Percentiles rank a stretch among this genome's conserved stretches.
These are phyloP conservation scores for Aeschynomene evenia DNA, from an alignment of 306 rosid species.

Conservation along the genomic window DNA sequence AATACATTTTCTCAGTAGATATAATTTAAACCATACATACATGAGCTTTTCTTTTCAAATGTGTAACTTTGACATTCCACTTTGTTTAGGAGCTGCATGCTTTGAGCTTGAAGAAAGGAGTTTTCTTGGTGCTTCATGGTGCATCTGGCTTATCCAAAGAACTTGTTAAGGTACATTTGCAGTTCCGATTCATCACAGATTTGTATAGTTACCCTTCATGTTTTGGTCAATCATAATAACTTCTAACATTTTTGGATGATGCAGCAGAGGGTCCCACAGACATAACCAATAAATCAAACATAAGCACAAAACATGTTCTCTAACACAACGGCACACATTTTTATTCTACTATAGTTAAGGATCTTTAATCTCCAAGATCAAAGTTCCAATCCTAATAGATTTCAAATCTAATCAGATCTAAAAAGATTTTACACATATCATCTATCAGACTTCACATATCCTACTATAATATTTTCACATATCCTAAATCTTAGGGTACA, in stretches of 20 bases:
- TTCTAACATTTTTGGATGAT: background rate
- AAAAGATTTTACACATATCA: too few relatives aligned
- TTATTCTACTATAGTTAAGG: too few relatives aligned
- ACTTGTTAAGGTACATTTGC: constrained; percentile 65
- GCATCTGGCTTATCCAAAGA: constrained; percentile 81
- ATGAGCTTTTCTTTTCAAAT: background rate
- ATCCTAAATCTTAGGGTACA: too few relatives aligned
- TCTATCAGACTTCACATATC: too few relatives aligned
- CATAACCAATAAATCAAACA: too few relatives aligned
- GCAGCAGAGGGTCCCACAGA: too few relatives aligned
- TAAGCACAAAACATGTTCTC: too few relatives aligned
- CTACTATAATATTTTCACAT: too few relatives aligned
- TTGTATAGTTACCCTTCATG: background rate
- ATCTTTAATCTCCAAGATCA: too few relatives aligned
- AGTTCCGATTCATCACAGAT: background rate
- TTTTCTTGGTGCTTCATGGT: constrained; percentile 85
- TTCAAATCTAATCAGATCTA: too few relatives aligned
- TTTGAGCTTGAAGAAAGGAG: constrained; percentile 67
- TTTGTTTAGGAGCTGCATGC: constrained; percentile 57
- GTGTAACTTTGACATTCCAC: constrained; percentile 31
- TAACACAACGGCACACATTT: too few relatives aligned
- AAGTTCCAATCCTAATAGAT: too few relatives aligned
- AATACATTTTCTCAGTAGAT: background rate
- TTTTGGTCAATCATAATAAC: background rate
- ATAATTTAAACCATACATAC: background rate